phyloP scores from a whole-genome alignment of 1,139 yeast species.

The Pichia sp. region DNA sequence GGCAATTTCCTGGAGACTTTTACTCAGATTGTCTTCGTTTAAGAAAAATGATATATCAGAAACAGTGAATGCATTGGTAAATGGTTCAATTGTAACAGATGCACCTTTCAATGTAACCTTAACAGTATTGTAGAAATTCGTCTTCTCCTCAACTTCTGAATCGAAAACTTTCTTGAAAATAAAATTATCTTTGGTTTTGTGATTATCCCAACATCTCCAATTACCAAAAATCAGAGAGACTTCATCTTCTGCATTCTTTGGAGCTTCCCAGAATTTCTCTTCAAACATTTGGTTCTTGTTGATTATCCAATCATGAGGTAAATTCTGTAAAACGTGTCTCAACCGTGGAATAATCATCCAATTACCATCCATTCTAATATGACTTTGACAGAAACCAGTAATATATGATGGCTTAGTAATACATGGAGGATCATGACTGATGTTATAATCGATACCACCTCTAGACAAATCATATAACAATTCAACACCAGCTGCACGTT shows the following conservation, averaged over 20 bases:
- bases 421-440: conserved; percentile 85
- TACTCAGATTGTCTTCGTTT: conserved; percentile 13
- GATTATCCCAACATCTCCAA: conserved; percentile 95
- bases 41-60: conserved; percentile 18
- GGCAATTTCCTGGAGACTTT: conserved; percentile 19
- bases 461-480: conserved; percentile 55
- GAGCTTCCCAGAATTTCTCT: conserved; percentile 39
- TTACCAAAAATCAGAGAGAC: conserved; percentile 59
- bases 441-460: conserved; percentile 59
- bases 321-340: conserved; percentile 62
- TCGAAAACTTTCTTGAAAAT: conserved; percentile 48
- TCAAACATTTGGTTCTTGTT: conserved; percentile 30
- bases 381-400: conserved; percentile 63
- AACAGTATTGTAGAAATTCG: conserved; percentile 5
- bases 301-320: conserved; percentile 56
- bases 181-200: conserved; percentile 54
- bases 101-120: conserved; percentile 14
- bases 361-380: conserved; percentile 76
- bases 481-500: conserved; percentile 34
- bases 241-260: conserved; percentile 50
- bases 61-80: conserved; percentile 23
- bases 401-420: conserved; percentile 86
- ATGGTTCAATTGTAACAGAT: conserved; percentile 22
- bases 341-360: conserved; percentile 85
- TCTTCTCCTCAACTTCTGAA: neutral